Conservation (phyloP, 1,139 yeast genomes). For the Sugiyamaella xylanicola region DNA sequence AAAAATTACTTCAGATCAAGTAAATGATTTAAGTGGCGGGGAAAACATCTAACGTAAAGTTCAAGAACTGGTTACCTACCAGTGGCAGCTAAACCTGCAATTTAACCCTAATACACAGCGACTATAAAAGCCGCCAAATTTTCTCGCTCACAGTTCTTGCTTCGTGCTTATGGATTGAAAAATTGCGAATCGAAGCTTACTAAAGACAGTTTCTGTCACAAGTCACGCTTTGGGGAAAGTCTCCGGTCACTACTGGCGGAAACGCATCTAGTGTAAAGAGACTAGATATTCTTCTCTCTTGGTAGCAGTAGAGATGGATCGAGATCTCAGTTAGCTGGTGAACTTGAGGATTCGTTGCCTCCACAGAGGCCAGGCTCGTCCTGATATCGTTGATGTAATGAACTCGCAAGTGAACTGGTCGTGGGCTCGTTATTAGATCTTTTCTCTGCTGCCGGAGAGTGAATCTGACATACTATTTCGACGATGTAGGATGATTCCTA, state of each 20-base stretch:
- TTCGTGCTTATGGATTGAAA: conserved; percentile 51
- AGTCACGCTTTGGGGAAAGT: conserved; percentile 84
- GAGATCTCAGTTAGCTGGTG: conserved; percentile 45
- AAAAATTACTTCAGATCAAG: no score
- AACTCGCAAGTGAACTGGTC: conserved; percentile 21
- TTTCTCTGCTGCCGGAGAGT: conserved; percentile 24
- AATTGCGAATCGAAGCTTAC: conserved; percentile 79
- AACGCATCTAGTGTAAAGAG: conserved; percentile 51
- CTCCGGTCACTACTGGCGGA: conserved; percentile 78
- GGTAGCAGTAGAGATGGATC: not conserved
- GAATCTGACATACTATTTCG: conserved; percentile 45
- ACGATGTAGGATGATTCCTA: conserved; percentile 58
- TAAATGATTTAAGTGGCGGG: no score
- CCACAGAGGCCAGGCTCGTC: conserved; percentile 24
- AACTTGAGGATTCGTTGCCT: conserved; percentile 23
- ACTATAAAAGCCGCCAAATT: conserved; percentile 4
- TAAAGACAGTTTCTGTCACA: conserved; percentile 40
- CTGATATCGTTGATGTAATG: conserved; percentile 14
- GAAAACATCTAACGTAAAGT: no score
- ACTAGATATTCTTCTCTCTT: conserved; percentile 20
- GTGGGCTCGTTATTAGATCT: conserved; percentile 9
- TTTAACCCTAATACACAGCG: conserved; percentile 13
- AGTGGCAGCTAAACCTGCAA: no score
- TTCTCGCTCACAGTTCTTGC: conserved; percentile 14
- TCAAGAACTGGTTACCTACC: not conserved